Conservation (phyloP, 2,329 filamentous ascomycete genomes). For the Colletotrichum tabaci region DNA sequence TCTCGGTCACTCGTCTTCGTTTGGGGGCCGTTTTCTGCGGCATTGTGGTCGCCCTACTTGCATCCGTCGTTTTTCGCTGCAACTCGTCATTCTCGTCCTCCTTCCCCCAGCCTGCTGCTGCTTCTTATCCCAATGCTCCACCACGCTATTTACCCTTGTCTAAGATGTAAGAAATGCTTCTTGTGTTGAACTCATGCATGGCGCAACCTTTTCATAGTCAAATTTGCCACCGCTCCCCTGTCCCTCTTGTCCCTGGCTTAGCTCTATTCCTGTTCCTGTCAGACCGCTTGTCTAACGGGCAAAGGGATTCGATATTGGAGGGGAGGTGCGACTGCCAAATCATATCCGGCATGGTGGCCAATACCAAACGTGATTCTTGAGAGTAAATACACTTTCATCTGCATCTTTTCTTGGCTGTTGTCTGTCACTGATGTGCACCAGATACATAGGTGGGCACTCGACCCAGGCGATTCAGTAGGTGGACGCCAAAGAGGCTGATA, state of each 20-base stretch:
- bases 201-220: neutral
- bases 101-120: neutral
- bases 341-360: neutral
- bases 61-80: neutral
- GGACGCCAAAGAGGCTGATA: too few species aligned
- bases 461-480: too few species aligned
- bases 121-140: neutral
- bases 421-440: neutral
- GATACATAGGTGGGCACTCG: neutral
- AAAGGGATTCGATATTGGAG: neutral
- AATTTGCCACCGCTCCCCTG: neutral
- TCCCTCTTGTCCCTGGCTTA: neutral
- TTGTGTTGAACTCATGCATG: neutral
- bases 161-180: neutral
- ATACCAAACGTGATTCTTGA: too few species aligned
- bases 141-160: neutral
- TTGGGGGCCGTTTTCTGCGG: neutral
- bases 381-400: neutral
- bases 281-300: neutral
- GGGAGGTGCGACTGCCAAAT: neutral
- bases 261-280: conserved; percentile 1
- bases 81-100: too few species aligned
- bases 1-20: neutral
- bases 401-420: neutral
- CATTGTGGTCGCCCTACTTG: neutral